Conservation (phyloP, 768 basidiomycete genomes). For the Lentinula sp. region DNA sequence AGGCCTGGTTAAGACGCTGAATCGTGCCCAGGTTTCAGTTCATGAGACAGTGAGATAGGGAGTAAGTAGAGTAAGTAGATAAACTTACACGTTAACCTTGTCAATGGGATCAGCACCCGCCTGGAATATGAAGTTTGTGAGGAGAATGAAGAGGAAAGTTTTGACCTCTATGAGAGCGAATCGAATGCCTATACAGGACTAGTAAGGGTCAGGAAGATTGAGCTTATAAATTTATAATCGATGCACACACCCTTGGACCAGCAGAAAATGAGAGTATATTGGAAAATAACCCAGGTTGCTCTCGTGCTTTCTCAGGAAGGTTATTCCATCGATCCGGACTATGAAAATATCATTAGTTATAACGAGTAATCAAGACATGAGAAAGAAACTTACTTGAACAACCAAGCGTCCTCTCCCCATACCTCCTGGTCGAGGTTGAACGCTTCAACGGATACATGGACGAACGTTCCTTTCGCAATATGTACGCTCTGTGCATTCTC, state of each 20-base stretch:
- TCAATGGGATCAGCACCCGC: conserved; percentile 46
- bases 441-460: conserved; percentile 76
- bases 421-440: conserved; percentile 73
- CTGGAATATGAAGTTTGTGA: conserved; percentile 62
- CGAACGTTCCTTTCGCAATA: conserved; percentile 63
- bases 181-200: conserved; percentile 81
- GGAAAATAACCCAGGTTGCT: conserved; percentile 66
- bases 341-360: background rate
- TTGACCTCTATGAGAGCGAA: conserved; percentile 86
- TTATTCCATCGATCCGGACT: conserved; percentile 82
- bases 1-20: conserved; percentile 60
- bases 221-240: background rate
- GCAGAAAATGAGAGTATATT: conserved; percentile 74
- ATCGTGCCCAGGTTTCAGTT: background rate
- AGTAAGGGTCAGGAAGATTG: conserved; percentile 6
- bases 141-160: conserved; percentile 61
- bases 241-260: conserved; percentile 63
- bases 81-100: conserved; percentile 57
- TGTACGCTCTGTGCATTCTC: conserved; percentile 34
- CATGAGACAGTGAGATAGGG: background rate
- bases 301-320: conserved; percentile 61
- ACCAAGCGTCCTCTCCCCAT: conserved; percentile 81
- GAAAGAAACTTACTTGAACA: conserved; percentile 55
- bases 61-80: background rate
- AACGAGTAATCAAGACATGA: background rate